Base-by-base conservation (phyloP, 331 rosid species). In the Erythrophleum ivorense region DNA sequence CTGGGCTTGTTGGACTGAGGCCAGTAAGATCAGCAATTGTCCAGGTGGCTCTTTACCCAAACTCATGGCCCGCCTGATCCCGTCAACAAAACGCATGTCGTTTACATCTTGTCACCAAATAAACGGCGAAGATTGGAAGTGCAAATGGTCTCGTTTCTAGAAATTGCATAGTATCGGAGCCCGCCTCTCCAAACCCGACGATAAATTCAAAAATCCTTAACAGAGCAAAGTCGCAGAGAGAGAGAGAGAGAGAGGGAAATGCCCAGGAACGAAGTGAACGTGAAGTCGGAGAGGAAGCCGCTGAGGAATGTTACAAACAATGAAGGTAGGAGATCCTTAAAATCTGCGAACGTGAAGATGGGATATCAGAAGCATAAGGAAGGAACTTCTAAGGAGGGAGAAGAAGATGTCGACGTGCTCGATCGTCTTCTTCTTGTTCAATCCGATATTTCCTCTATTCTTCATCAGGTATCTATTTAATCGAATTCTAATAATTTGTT, bases 341-440 rank as follows among this genome's bases (percentile, higher is more conserved):
- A 80, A 76, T 50, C 80, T 8, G 3, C 55, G 46, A 33, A 40
- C 78, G 31, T 71, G 40, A 78, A 76, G 84, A 83, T 41, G 41
- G 67, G 41, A 7, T 46, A 36, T 18, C 76, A 62, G 76, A 80
- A 70, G 80, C 75, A 67, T 19, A 58, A 57, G 72, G 72, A 78
- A 29, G 11, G 55, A 0, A 36, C 5, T 75, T 50, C 54, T 19
- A 76, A 50, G 41, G 87, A 49, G 36, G 87, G 46, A 14, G 84
- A 71, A 19, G 87, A 71, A 13, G 87, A 84, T 13, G 85, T 77
- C 64, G 84, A 80, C 31, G 54, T 86, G 13, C 91, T 92, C 73
- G 91, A 87, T 81, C 91, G 78, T 5, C 90, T 92, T 65, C 80
- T 90, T 50, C 86, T 88, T n/a, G 78, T 94, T 80, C 95, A 89